These are phyloP conservation scores for Epichloe aotearoae DNA, from an alignment of 2,329 filamentous ascomycete species.

Conservation along the genomic window DNA sequence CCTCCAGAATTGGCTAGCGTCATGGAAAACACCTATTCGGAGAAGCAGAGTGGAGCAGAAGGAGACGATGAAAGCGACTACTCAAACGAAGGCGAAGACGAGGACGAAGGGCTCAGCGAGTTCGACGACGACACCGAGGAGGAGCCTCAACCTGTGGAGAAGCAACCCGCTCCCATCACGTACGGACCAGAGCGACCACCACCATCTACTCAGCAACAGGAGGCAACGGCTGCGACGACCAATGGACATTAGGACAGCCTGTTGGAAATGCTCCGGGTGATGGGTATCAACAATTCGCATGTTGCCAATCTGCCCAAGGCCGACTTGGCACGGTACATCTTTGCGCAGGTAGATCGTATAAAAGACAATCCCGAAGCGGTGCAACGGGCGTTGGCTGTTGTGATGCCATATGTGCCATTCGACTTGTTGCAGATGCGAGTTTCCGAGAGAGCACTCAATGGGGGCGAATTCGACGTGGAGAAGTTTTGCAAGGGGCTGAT, in stretches of 20 bases:
- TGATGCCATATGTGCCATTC: not conserved
- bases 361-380: not conserved
- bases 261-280: slow-evolving; percentile 3
- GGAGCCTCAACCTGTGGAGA: slow-evolving; percentile 26
- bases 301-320: not conserved
- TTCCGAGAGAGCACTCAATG: not conserved
- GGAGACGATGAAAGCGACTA: slow-evolving; percentile 48
- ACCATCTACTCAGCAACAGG: slow-evolving; percentile 15
- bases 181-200: slow-evolving; percentile 38
- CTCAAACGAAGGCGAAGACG: slow-evolving; percentile 43
- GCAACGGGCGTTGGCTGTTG: not conserved
- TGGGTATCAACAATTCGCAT: not conserved
- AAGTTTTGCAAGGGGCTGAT: not conserved
- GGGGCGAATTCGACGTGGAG: not conserved
- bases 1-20: slow-evolving; percentile 49
- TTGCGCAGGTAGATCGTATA: not conserved
- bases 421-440: not conserved
- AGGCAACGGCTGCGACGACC: slow-evolving; percentile 13
- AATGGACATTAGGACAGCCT: slow-evolving; percentile 29
- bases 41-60: slow-evolving; percentile 33
- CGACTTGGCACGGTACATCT: not conserved
- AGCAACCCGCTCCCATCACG: slow-evolving; percentile 23
- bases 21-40: slow-evolving; percentile 46
- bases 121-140: slow-evolving; percentile 49
- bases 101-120: slow-evolving; percentile 45